phyloP scores from a whole-genome alignment of 2,329 filamentous ascomycete species.

The Claviceps purpurea region DNA sequence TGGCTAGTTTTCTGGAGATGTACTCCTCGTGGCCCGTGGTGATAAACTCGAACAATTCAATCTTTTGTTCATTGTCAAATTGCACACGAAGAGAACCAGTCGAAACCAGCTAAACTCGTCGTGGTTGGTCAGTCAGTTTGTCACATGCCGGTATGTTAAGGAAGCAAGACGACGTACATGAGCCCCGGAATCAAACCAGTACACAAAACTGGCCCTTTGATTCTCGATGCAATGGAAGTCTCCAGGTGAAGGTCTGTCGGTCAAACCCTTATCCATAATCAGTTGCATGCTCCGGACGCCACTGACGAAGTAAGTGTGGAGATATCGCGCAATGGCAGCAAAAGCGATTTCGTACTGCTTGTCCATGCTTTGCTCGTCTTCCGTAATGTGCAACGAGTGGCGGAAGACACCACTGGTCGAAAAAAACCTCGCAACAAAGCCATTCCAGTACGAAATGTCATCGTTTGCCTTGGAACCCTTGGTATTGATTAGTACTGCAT shows the following conservation, averaged over 20 bases:
- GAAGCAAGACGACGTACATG: slow-evolving; percentile 44
- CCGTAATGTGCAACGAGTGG: slow-evolving; percentile 49
- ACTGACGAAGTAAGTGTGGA: slow-evolving; percentile 77
- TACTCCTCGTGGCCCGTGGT: slow-evolving; percentile 71
- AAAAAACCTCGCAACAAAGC: slow-evolving; percentile 73
- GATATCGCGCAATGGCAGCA: slow-evolving; percentile 74
- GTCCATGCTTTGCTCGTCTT: slow-evolving; percentile 42
- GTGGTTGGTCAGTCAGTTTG: not conserved
- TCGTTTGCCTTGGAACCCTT: slow-evolving; percentile 47
- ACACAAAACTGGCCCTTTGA: slow-evolving; percentile 64
- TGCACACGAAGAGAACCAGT: slow-evolving; percentile 65
- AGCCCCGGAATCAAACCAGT: slow-evolving; percentile 75
- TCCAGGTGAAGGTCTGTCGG: slow-evolving; percentile 42
- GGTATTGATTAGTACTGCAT: slow-evolving; percentile 2
- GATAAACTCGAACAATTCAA: slow-evolving; percentile 75
- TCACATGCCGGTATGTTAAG: not conserved
- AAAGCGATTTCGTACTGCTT: slow-evolving; percentile 82
- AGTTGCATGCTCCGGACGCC: slow-evolving; percentile 79
- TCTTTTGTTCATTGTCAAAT: slow-evolving; percentile 66
- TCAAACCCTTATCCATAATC: slow-evolving; percentile 55
- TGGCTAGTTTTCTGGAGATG: slow-evolving; percentile 54
- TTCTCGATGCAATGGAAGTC: slow-evolving; percentile 66
- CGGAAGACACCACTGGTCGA: slow-evolving; percentile 63
- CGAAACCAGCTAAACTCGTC: slow-evolving; percentile 48
- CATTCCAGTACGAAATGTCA: slow-evolving; percentile 64